phyloP scores from a whole-genome alignment of 805 yeast genomes.

The Candida coleopterorum region DNA sequence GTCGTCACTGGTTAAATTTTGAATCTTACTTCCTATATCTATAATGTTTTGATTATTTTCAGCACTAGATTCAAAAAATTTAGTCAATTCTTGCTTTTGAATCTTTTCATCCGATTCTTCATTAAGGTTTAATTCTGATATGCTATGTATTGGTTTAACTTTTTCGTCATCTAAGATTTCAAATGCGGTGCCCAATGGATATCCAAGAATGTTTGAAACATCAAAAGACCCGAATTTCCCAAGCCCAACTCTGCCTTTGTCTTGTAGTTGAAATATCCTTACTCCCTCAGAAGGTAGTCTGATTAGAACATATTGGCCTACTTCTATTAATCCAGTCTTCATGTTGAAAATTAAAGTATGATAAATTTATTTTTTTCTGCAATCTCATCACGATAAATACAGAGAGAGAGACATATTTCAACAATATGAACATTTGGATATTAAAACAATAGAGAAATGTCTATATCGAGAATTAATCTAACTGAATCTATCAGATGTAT shows the following conservation, averaged over 20 bases:
- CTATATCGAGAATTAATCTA: too few relatives aligned
- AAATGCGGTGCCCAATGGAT: conserved; percentile 83
- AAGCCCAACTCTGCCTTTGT: conserved; percentile 58
- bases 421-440: too few relatives aligned
- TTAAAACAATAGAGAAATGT: too few relatives aligned
- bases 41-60: conserved; percentile 62
- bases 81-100: conserved; percentile 34
- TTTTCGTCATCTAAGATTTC: conserved; percentile 62
- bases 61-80: conserved; percentile 42
- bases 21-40: conserved; percentile 66
- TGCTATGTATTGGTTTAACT: conserved; percentile 46
- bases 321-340: conserved; percentile 30
- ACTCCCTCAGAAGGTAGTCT: conserved; percentile 78
- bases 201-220: conserved; percentile 72
- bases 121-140: conserved; percentile 19
- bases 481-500: too few relatives aligned
- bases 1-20: conserved; percentile 70
- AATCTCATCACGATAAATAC: conserved; percentile 1
- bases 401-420: too few relatives aligned
- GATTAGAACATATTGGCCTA: conserved; percentile 56
- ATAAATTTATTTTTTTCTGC: not conserved
- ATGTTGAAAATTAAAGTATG: not conserved
- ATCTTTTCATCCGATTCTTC: conserved; percentile 23
- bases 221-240: conserved; percentile 91
- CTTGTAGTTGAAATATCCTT: conserved; percentile 64